These are phyloP conservation scores for Laguncularia racemosa DNA, from an alignment of 345 rosid species.

Conservation along the genomic window DNA sequence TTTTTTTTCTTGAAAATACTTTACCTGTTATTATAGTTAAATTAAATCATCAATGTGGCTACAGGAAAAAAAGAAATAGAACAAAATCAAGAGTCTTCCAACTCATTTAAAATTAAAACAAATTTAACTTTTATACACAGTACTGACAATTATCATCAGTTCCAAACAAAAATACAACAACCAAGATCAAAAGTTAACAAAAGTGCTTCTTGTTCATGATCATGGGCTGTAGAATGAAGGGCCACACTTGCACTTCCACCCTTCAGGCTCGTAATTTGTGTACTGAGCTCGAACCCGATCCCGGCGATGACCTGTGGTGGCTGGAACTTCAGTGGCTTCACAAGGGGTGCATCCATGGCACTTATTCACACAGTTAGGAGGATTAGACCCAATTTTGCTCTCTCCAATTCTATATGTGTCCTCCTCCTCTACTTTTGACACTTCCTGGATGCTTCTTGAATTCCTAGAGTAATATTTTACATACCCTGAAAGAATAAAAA, in stretches of 20 bases:
- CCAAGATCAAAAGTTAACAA: not conserved
- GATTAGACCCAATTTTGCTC: conserved; percentile 62
- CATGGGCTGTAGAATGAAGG: conserved; percentile 51
- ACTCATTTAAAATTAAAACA: too few relatives aligned
- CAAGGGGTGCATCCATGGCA: conserved; percentile 79
- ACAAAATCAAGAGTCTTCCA: too few relatives aligned
- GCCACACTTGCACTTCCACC: conserved; percentile 85
- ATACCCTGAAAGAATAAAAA: too few relatives aligned
- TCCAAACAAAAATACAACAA: too few relatives aligned
- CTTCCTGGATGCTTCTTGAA: conserved; percentile 7
- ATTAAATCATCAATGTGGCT: too few relatives aligned
- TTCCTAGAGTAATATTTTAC: not conserved
- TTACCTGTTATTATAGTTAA: too few relatives aligned
- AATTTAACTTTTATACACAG: too few relatives aligned
- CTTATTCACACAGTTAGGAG: conserved; percentile 70
- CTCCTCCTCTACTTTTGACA: conserved; percentile 1
- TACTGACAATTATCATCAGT: too few relatives aligned
- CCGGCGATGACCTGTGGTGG: conserved; percentile 20
- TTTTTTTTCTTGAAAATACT: too few relatives aligned
- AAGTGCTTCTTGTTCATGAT: not conserved
- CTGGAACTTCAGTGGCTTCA: conserved; percentile 67
- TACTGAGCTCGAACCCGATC: conserved; percentile 33
- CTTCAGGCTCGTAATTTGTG: conserved; percentile 76
- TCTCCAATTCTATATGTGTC: conserved; percentile 13
- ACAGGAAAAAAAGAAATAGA: too few relatives aligned